Percentiles rank a stretch among this genome's conserved stretches.
Conservation (phyloP, 345 rosid genomes). For the Aurinia saxatilis region DNA sequence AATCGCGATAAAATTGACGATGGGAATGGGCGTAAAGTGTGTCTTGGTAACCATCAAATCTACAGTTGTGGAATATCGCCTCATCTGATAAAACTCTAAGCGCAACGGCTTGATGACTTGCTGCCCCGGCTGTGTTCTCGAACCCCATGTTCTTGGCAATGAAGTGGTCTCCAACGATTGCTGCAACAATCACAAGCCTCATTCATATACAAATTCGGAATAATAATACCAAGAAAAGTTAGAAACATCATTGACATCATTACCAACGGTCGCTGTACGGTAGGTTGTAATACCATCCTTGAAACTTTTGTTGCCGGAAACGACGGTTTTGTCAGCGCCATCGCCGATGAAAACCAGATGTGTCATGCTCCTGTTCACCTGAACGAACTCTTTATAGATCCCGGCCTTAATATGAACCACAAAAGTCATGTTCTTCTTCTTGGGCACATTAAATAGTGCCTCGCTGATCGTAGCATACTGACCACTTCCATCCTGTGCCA, state of each 20-base stretch:
- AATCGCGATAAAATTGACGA: conserved; percentile 86
- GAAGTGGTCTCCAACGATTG: conserved; percentile 43
- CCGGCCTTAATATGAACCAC: conserved; percentile 67
- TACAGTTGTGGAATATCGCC: conserved; percentile 61
- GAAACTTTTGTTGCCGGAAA: conserved; percentile 42
- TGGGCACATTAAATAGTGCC: conserved; percentile 38
- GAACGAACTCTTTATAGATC: conserved; percentile 46
- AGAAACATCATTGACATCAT: not conserved
- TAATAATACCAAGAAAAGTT: not conserved
- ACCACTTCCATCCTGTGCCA: conserved; percentile 86
- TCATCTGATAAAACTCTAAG: conserved; percentile 48
- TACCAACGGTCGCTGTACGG: conserved; percentile 66
- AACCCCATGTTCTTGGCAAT: conserved; percentile 63
- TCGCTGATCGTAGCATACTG: conserved; percentile 44
- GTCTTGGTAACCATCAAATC: conserved; percentile 70
- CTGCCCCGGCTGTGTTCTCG: conserved; percentile 70
- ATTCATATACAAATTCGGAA: not conserved
- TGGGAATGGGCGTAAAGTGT: conserved; percentile 65
- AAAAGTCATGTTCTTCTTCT: conserved; percentile 29
- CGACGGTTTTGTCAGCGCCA: conserved; percentile 55
- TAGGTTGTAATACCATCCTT: conserved; percentile 51
- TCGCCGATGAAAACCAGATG: conserved; percentile 57
- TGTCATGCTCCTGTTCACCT: conserved; percentile 26
- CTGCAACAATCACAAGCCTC: conserved; percentile 18
- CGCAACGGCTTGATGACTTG: conserved; percentile 72